A percentile compares a stretch with the other conserved stretches of the same genome.
These are phyloP conservation scores for Annona cherimola DNA, from an alignment of 164 flowering plant genomes.

Conservation along the genomic window DNA sequence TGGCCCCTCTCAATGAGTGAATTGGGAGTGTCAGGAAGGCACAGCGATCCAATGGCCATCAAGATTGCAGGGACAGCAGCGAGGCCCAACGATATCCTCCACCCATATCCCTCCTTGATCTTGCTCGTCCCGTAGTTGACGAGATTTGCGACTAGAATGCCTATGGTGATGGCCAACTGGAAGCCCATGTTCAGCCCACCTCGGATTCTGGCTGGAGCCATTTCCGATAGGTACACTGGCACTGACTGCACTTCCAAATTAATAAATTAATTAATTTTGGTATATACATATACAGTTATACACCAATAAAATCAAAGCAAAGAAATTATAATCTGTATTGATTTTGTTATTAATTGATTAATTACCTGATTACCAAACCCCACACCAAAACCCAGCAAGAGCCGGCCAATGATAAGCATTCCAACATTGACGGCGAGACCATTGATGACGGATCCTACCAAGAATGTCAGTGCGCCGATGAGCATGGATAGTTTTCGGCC, in stretches of 20 bases:
- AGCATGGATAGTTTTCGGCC: neutral
- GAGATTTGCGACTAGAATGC: slow-evolving; percentile 14
- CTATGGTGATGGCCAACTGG: slow-evolving; percentile 16
- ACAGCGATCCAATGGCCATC: slow-evolving; percentile 8
- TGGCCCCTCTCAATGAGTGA: slow-evolving; percentile 20
- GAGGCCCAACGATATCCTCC: slow-evolving; percentile 16
- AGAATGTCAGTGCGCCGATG: neutral
- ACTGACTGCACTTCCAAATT: slow-evolving; percentile 1
- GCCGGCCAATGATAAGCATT: neutral
- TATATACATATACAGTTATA: too few relatives aligned
- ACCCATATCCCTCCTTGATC: slow-evolving; percentile 14
- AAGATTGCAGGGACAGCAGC: slow-evolving; percentile 16
- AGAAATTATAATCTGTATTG: neutral
- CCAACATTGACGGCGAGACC: neutral
- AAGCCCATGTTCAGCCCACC: slow-evolving; percentile 15
- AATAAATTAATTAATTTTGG: neutral
- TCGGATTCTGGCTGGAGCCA: slow-evolving; percentile 11
- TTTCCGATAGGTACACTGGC: slow-evolving; percentile 12
- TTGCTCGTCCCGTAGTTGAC: slow-evolving; percentile 13
- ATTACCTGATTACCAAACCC: neutral
- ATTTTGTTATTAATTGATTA: neutral
- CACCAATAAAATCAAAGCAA: too few relatives aligned
- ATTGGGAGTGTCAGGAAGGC: slow-evolving; percentile 18
- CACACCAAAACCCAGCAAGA: neutral
- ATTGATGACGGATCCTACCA: neutral